A percentile compares a stretch with the other conserved stretches of the same genome.
phyloP scores from a whole-genome alignment of 139 green algal genomes.

The Gonium pectorale region DNA sequence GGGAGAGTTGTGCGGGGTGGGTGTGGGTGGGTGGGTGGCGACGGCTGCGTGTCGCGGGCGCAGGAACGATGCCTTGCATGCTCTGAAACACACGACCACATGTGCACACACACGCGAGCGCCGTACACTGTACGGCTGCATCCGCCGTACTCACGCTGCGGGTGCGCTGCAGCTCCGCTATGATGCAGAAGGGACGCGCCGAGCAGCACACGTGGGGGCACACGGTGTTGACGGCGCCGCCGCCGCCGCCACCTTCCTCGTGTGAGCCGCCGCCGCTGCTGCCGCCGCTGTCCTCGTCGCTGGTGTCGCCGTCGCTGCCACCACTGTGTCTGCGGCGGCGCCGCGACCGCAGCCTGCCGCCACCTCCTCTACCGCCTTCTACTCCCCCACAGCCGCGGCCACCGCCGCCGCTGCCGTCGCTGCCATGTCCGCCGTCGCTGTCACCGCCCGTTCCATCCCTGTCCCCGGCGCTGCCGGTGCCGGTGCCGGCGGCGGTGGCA shows the following conservation, averaged over 20 bases:
- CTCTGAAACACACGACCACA: neutral
- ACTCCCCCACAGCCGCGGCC: neutral
- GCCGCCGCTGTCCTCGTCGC: neutral
- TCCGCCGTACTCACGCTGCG: slow-evolving; percentile 13
- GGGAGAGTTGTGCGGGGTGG: too few species aligned
- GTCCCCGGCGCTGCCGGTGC: neutral
- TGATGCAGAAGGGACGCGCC: slow-evolving; percentile 62
- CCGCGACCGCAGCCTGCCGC: neutral
- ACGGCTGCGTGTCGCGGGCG: too few species aligned
- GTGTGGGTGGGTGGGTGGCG: too few species aligned
- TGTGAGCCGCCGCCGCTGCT: neutral
- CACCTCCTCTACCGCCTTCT: neutral
- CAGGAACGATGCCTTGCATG: neutral
- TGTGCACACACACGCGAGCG: neutral
- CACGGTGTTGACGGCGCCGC: slow-evolving; percentile 45
- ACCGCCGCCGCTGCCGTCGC: neutral
- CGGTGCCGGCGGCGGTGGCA: neutral
- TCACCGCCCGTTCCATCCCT: neutral
- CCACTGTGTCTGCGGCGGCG: neutral
- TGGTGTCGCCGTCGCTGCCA: neutral
- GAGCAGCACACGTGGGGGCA: slow-evolving; percentile 67
- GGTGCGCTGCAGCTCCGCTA: slow-evolving; percentile 57
- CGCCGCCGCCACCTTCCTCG: neutral
- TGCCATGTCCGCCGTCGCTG: neutral
- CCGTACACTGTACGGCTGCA: neutral